phyloP scores from a whole-genome alignment of 106 monocot species.

The Xerophyta viscosa region DNA sequence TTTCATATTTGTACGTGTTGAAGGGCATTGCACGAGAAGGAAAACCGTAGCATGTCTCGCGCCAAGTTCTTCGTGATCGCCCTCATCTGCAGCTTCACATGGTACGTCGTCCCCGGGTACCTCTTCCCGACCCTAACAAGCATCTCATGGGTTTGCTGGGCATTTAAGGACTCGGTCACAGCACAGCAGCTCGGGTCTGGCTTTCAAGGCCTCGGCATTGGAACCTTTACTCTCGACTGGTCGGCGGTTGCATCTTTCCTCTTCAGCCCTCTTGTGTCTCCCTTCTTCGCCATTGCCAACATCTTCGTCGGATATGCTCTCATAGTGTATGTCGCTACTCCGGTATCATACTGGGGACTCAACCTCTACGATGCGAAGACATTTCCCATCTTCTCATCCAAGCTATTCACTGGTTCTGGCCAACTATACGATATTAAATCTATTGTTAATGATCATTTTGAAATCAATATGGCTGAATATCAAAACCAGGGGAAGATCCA shows the following conservation, averaged over 20 bases:
- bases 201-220: conserved; percentile 65
- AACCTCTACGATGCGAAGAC: conserved; percentile 66
- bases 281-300: conserved; percentile 87
- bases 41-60: conserved; percentile 50
- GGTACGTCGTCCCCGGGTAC: conserved; percentile 79
- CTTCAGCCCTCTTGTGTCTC: conserved; percentile 70
- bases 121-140: conserved; percentile 73
- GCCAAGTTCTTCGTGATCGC: conserved; percentile 88
- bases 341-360: conserved; percentile 64
- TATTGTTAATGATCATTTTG: conserved; percentile 74
- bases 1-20: too few relatives aligned
- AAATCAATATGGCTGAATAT: conserved; percentile 66
- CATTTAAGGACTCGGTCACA: conserved; percentile 71
- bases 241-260: conserved; percentile 71
- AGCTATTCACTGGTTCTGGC: conserved; percentile 50
- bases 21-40: conserved; percentile 94
- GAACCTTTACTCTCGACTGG: conserved; percentile 90
- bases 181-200: conserved; percentile 94
- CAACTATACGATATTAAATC: conserved; percentile 42
- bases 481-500: conserved; percentile 51
- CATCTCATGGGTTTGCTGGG: conserved; percentile 83
- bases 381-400: conserved; percentile 83
- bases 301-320: conserved; percentile 55
- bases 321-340: conserved; percentile 51
- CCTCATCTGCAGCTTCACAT: conserved; percentile 70